phyloP scores from a whole-genome alignment of 306 rosid species.

The Herpetospermum pedunculosum region DNA sequence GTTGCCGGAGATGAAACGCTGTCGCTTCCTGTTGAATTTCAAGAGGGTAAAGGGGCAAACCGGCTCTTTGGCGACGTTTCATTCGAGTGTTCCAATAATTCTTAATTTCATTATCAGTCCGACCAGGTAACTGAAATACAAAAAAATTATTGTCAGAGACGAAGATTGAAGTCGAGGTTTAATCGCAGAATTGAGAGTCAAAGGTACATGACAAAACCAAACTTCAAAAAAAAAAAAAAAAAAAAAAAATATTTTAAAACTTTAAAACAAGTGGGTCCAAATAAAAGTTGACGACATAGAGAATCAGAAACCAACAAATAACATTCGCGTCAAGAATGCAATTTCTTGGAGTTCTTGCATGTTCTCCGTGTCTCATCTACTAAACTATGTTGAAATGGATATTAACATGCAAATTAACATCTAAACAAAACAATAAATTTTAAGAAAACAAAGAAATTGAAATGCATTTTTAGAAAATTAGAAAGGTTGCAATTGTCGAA shows the following conservation, averaged over 20 bases:
- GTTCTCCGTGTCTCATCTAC: too few species aligned
- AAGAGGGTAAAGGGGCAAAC: slow-evolving; percentile 58
- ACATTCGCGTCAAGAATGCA: slow-evolving; percentile 13
- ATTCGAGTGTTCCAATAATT: slow-evolving; percentile 83
- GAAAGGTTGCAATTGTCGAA: too few species aligned
- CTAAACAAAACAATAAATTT: too few species aligned
- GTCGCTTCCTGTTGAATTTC: slow-evolving; percentile 32
- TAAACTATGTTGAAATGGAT: too few species aligned
- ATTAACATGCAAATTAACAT: too few species aligned
- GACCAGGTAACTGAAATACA: slow-evolving; percentile 58
- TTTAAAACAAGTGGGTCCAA: slow-evolving; percentile 17
- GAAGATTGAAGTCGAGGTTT: not conserved
- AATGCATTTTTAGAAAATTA: too few species aligned
- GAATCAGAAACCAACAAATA: slow-evolving; percentile 18
- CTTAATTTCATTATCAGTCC: slow-evolving; percentile 89
- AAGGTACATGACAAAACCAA: not conserved
- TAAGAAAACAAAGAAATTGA: too few species aligned
- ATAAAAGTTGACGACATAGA: not conserved
- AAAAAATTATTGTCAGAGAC: not conserved
- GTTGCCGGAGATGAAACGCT: slow-evolving; percentile 18
- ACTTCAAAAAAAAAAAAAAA: too few species aligned
- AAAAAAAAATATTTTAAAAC: not conserved
- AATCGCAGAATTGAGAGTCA: not conserved
- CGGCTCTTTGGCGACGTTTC: slow-evolving; percentile 64
- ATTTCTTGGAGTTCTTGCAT: too few species aligned